Evolutionary conservation across 805 yeast genomes (phyloP).

Genomic region (Jamesozyma hellenica): DNA sequence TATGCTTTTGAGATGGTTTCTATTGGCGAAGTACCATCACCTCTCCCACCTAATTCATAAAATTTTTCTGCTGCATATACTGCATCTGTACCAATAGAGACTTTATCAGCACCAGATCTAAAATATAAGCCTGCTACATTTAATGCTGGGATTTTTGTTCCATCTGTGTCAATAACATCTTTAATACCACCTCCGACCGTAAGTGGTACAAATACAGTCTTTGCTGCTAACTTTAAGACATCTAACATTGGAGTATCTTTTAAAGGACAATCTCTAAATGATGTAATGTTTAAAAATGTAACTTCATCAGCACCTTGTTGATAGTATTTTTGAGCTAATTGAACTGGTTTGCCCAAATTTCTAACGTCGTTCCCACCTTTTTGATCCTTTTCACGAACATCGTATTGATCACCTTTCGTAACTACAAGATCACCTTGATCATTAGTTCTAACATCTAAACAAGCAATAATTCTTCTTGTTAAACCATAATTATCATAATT

Average conservation of each 20-base stretch:
- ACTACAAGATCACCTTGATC: constrained; percentile 94
- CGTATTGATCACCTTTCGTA: constrained; percentile 97
- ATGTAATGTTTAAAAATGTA: constrained; percentile 88
- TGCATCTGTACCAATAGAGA: constrained; percentile 96
- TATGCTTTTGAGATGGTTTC: constrained; percentile 87
- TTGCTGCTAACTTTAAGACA: constrained; percentile 72
- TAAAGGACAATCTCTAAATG: constrained; percentile 89
- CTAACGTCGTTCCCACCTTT: constrained; percentile 53
- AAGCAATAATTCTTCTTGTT: constrained; percentile 87
- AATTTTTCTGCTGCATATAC: constrained; percentile 81
- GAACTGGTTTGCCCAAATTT: constrained; percentile 93
- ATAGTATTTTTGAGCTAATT: constrained; percentile 82
- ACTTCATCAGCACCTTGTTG: constrained; percentile 96
- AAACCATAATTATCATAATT: constrained; percentile 49
- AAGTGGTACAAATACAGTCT: constrained; percentile 88
- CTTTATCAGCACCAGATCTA: constrained; percentile 96
- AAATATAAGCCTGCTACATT: constrained; percentile 88
- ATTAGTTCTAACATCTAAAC: constrained; percentile 92
- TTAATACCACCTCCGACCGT: constrained; percentile 98
- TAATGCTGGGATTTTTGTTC: constrained; percentile 68
- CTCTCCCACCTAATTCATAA: constrained; percentile 45
- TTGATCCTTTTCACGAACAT: constrained; percentile 68
- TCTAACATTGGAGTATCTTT: constrained; percentile 93
- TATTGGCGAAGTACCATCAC: constrained; percentile 75
- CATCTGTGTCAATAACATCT: constrained; percentile 80